These are phyloP conservation scores for Colletotrichum sp. DNA, from an alignment of 2,329 filamentous ascomycete species.

Conservation along the genomic window DNA sequence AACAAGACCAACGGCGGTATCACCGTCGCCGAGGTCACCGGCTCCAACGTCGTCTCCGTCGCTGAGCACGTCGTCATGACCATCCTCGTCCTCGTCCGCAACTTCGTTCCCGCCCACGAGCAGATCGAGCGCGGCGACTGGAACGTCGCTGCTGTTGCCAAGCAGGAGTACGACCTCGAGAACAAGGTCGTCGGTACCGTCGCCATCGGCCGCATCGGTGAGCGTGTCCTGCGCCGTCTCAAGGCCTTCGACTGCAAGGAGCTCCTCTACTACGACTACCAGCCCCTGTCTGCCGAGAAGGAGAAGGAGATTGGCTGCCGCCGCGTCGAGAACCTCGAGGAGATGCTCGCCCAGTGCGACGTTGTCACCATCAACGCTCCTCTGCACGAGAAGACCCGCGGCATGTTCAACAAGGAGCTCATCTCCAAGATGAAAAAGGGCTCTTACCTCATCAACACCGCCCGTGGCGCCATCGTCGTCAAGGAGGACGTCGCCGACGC, in stretches of 20 bases:
- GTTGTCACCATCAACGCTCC: slow-evolving; percentile 99
- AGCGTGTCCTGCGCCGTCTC: slow-evolving; percentile 94
- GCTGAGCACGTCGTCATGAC: slow-evolving; percentile 99
- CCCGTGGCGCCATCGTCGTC: slow-evolving; percentile 97
- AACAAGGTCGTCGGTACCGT: slow-evolving; percentile 98
- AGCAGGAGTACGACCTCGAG: slow-evolving; percentile 98
- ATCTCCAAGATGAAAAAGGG: slow-evolving; percentile 99
- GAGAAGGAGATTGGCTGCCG: slow-evolving; percentile 97
- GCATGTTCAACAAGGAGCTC: slow-evolving; percentile 98
- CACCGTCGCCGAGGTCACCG: slow-evolving; percentile 97
- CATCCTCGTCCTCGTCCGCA: slow-evolving; percentile 93
- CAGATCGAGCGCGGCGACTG: slow-evolving; percentile 88
- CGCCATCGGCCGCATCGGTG: slow-evolving; percentile 94
- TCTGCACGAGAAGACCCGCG: slow-evolving; percentile 95
- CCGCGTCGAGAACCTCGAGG: slow-evolving; percentile 87
- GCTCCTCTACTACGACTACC: slow-evolving; percentile 99
- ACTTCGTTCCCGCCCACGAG: slow-evolving; percentile 98
- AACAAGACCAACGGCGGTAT: slow-evolving; percentile 98
- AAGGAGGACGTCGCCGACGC: slow-evolving; percentile 98
- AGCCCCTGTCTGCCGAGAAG: slow-evolving; percentile 82
- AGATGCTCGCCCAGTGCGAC: slow-evolving; percentile 93
- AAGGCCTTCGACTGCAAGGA: slow-evolving; percentile 99
- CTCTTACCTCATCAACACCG: slow-evolving; percentile 98
- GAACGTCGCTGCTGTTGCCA: slow-evolving; percentile 94
- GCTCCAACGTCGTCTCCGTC: slow-evolving; percentile 97